phyloP scores from a whole-genome alignment of 2,329 filamentous ascomycete genomes.

The Macrophomina phaseolina region DNA sequence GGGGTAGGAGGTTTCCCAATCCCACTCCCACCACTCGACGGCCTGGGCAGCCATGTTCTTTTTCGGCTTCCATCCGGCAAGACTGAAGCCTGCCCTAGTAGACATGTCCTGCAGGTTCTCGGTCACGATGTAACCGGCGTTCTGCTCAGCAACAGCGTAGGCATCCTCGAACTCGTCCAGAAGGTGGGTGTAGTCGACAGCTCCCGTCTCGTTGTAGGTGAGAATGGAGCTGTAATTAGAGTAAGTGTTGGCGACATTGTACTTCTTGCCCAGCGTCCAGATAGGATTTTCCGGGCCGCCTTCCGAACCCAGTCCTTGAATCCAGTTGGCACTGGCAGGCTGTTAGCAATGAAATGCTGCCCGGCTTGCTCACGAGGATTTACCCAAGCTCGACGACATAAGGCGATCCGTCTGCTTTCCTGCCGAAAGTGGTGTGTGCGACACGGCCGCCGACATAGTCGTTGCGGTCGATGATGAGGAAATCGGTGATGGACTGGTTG shows the following conservation, averaged over 20 bases:
- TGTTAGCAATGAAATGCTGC: not conserved
- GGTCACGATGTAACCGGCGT: constrained; percentile 63
- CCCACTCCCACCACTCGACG: constrained; percentile 62
- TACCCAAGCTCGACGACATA: constrained; percentile 63
- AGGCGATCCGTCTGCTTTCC: constrained; percentile 53
- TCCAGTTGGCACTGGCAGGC: constrained; percentile 67
- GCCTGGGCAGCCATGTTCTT: constrained; percentile 62
- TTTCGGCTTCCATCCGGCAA: constrained; percentile 68
- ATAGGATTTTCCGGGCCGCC: constrained; percentile 62
- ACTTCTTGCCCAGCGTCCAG: constrained; percentile 66
- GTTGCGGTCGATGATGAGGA: constrained; percentile 69
- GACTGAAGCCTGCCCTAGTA: constrained; percentile 62
- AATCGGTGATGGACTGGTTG: constrained; percentile 67
- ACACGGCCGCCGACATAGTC: constrained; percentile 67
- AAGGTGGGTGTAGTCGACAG: constrained; percentile 56
- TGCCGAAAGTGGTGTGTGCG: constrained; percentile 63
- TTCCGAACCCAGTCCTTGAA: constrained; percentile 50
- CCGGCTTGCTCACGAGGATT: not conserved
- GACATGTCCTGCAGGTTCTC: constrained; percentile 68
- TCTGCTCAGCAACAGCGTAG: constrained; percentile 53
- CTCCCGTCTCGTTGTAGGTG: constrained; percentile 66
- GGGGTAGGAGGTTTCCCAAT: constrained; percentile 64
- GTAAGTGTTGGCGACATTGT: constrained; percentile 60
- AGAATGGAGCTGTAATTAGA: constrained; percentile 65
- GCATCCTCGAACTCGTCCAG: constrained; percentile 58